A percentile compares a stretch with the other conserved stretches of the same genome.
Conservation (phyloP, 2,329 filamentous ascomycete species). For the Emericellopsis atlantica region DNA sequence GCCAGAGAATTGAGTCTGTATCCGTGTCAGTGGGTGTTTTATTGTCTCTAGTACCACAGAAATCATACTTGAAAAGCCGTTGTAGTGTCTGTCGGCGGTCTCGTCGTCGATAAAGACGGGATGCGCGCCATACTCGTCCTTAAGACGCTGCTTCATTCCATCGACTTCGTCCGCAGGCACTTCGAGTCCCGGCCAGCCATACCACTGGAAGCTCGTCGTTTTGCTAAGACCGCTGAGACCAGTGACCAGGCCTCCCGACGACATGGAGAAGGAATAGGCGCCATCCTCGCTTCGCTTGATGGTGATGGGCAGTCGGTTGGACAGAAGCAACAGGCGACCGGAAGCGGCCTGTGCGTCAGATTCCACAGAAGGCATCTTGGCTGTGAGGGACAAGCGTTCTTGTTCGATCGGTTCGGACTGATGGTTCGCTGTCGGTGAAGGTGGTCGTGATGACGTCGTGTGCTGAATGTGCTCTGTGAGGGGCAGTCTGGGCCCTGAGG, state of each 20-base stretch:
- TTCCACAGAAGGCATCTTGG: conserved; percentile 22
- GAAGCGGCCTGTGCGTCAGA: conserved; percentile 19
- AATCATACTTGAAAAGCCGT: conserved; percentile 82
- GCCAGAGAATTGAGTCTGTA: conserved; percentile 91
- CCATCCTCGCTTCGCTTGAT: conserved; percentile 90
- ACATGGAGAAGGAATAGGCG: conserved; percentile 90
- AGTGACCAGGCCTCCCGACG: conserved; percentile 88
- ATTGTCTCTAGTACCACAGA: not conserved
- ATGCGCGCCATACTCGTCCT: conserved; percentile 78
- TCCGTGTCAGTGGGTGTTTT: not conserved
- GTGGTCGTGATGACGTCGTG: too few species aligned
- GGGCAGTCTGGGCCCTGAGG: too few species aligned
- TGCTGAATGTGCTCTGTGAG: too few species aligned
- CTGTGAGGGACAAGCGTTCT: too few species aligned
- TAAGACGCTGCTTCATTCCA: conserved; percentile 62
- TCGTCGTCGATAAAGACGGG: conserved; percentile 92
- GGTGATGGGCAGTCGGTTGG: conserved; percentile 90
- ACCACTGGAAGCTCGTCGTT: conserved; percentile 93
- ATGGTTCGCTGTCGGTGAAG: too few species aligned
- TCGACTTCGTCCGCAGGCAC: conserved; percentile 73
- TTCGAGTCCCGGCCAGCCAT: conserved; percentile 92
- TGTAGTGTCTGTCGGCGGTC: conserved; percentile 90
- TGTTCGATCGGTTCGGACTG: too few species aligned
- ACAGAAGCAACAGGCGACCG: conserved; percentile 66
- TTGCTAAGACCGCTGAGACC: conserved; percentile 86